Evolutionary conservation across 2,329 filamentous ascomycete species (phyloP).

Genomic region (Trichophyton rubrum): DNA sequence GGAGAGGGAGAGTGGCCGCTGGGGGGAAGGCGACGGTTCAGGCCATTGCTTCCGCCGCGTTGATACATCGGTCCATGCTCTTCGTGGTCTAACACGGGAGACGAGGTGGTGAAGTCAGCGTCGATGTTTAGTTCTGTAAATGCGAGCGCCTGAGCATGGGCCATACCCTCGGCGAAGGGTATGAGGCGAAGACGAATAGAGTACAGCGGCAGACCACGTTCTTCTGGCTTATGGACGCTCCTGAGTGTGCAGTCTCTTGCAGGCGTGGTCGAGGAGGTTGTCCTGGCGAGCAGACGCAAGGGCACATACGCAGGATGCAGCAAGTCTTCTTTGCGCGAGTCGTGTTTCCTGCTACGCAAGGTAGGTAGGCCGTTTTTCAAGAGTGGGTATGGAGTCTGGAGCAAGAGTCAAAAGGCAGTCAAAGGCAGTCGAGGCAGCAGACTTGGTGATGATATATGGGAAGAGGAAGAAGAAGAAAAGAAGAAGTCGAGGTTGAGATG

Average conservation of each 20-base stretch:
- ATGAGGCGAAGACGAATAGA: neutral
- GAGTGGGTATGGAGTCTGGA: neutral
- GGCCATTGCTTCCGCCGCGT: neutral
- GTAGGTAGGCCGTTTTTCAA: too few relatives aligned
- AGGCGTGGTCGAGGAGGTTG: neutral
- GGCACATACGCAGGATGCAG: neutral
- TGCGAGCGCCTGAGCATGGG: conserved; percentile 8
- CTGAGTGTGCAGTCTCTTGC: neutral
- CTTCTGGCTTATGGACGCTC: neutral
- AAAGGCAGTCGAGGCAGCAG: neutral
- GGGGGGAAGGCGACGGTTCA: neutral
- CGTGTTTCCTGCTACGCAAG: too few relatives aligned
- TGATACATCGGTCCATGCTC: conserved; percentile 3
- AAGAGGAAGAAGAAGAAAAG: neutral
- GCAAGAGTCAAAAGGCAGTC: neutral
- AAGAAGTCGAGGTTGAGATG: neutral
- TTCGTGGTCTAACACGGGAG: neutral
- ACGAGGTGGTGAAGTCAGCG: conserved; percentile 4
- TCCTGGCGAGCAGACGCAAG: neutral
- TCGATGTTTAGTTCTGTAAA: conserved; percentile 9
- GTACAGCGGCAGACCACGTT: neutral
- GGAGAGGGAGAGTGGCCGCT: neutral
- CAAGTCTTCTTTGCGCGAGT: too few relatives aligned
- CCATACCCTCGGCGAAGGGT: conserved; percentile 10
- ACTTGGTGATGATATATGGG: neutral